phyloP scores from a whole-genome alignment of 148 eudicot species.

The Selenicereus undatus region DNA sequence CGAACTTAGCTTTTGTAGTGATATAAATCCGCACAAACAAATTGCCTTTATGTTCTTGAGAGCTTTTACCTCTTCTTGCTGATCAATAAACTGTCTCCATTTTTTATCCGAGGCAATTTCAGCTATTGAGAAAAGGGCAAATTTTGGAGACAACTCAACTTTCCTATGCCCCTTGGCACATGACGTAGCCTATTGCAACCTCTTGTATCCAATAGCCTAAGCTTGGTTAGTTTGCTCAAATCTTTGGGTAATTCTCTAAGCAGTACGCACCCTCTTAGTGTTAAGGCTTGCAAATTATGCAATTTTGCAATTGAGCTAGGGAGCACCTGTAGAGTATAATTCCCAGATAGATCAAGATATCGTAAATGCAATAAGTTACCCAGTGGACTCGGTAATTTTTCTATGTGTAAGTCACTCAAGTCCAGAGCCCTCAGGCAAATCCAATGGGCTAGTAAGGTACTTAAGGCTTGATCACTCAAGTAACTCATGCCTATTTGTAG shows the following conservation, averaged over 20 bases:
- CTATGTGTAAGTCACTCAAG: background rate
- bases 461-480: background rate
- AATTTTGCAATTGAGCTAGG: background rate
- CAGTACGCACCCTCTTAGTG: background rate
- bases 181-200: background rate
- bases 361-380: background rate
- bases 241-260: background rate
- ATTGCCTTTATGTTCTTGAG: background rate
- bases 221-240: background rate
- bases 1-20: too few species aligned
- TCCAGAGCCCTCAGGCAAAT: background rate
- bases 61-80: constrained; percentile 1
- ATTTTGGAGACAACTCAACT: background rate
- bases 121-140: background rate
- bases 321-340: background rate
- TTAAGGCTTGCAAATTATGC: background rate
- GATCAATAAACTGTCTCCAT: background rate
- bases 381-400: background rate
- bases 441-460: background rate
- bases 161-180: background rate
- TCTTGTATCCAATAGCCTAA: background rate
- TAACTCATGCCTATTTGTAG: background rate
- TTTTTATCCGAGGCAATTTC: background rate
- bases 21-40: background rate
- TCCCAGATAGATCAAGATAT: background rate